Evolutionary conservation across 345 rosid genomes (phyloP).

Genomic region (Boechera divaricarpa): DNA sequence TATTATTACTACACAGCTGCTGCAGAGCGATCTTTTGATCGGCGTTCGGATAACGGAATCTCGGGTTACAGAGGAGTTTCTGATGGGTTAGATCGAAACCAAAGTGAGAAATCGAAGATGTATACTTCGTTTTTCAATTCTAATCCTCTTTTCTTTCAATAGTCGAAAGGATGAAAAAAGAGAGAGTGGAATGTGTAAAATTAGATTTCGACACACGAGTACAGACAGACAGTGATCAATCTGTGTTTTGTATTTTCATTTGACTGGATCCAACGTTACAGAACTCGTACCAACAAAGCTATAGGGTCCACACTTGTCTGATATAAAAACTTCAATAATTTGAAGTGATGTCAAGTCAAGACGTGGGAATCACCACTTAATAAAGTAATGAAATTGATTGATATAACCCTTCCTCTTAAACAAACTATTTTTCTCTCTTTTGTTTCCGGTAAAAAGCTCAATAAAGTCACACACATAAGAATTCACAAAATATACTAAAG

Average conservation of each 20-base stretch:
- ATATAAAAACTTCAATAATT: slow-evolving; percentile 29
- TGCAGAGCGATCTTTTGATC: slow-evolving; percentile 45
- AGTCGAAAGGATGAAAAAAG: slow-evolving; percentile 11
- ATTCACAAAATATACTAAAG: slow-evolving; percentile 19
- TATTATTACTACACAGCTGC: slow-evolving; percentile 42
- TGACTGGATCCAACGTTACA: slow-evolving; percentile 37
- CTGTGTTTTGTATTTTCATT: slow-evolving; percentile 25
- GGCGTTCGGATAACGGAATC: slow-evolving; percentile 49
- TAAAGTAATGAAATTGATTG: slow-evolving; percentile 31
- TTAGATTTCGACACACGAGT: slow-evolving; percentile 35
- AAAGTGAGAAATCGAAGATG: slow-evolving; percentile 40
- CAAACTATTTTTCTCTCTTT: neutral
- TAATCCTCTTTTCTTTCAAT: slow-evolving; percentile 23
- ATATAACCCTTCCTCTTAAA: slow-evolving; percentile 26
- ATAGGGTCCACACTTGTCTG: slow-evolving; percentile 28
- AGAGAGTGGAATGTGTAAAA: slow-evolving; percentile 32
- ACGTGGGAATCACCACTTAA: slow-evolving; percentile 44
- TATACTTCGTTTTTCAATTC: slow-evolving; percentile 38
- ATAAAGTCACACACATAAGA: slow-evolving; percentile 17
- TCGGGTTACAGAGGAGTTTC: slow-evolving; percentile 33
- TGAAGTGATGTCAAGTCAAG: slow-evolving; percentile 36
- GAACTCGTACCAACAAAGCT: slow-evolving; percentile 28
- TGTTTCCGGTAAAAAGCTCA: neutral
- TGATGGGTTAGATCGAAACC: slow-evolving; percentile 23
- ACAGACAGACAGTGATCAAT: slow-evolving; percentile 33